phyloP scores from a whole-genome alignment of 2,329 filamentous ascomycete species.

The Fusarium sp. region DNA sequence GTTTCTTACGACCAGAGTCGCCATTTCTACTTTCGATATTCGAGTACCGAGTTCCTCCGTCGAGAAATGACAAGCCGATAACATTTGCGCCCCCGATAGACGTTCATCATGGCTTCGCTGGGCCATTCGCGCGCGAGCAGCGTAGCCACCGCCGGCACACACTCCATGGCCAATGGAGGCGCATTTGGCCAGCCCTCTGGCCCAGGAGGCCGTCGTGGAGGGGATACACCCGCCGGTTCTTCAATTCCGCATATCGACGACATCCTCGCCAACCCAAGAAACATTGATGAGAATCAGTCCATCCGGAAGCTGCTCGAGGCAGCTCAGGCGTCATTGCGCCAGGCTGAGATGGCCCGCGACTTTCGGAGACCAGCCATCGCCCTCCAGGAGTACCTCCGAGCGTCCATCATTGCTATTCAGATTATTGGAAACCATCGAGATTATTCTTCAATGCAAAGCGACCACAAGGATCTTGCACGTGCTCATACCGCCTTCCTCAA shows the following conservation, averaged over 20 bases:
- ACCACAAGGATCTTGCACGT: slow-evolving; percentile 61
- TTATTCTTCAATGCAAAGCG: slow-evolving; percentile 72
- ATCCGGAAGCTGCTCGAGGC: slow-evolving; percentile 65
- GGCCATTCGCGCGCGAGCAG: slow-evolving; percentile 44
- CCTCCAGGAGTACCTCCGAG: slow-evolving; percentile 85
- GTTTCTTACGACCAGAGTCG: neutral
- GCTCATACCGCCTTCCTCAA: slow-evolving; percentile 64
- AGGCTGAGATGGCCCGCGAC: slow-evolving; percentile 71
- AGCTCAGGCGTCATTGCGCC: slow-evolving; percentile 66
- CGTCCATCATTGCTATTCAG: slow-evolving; percentile 82
- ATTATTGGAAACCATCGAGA: slow-evolving; percentile 82
- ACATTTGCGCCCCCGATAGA: slow-evolving; percentile 6
- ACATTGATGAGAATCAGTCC: slow-evolving; percentile 62
- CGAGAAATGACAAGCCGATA: slow-evolving; percentile 29
- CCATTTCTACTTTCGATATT: slow-evolving; percentile 1
- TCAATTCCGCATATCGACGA: slow-evolving; percentile 67
- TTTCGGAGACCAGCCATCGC: slow-evolving; percentile 79
- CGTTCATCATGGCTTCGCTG: slow-evolving; percentile 42
- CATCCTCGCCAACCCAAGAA: slow-evolving; percentile 59
- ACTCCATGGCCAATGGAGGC: slow-evolving; percentile 49
- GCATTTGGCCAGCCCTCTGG: slow-evolving; percentile 47
- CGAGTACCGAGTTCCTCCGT: slow-evolving; percentile 5
- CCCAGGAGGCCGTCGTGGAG: slow-evolving; percentile 46
- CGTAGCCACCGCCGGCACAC: slow-evolving; percentile 43
- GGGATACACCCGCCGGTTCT: slow-evolving; percentile 43